Conservation (phyloP, 2,329 filamentous ascomycete genomes). For the Knufia petricola region DNA sequence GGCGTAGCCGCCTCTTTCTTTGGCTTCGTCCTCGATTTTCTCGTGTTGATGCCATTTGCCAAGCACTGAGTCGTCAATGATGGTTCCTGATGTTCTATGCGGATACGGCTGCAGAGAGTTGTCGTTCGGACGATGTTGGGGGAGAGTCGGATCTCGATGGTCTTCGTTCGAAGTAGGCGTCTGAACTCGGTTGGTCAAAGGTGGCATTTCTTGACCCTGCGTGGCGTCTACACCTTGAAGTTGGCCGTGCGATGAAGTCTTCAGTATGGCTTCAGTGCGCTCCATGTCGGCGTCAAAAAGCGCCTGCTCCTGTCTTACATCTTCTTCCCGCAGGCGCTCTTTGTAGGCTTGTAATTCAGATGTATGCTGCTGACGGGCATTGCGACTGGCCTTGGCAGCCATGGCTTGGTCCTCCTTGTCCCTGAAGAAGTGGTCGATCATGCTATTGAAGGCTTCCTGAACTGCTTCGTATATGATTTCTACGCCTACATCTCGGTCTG, state of each 20-base stretch:
- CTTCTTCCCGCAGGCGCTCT: slow-evolving; percentile 24
- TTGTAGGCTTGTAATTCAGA: slow-evolving; percentile 31
- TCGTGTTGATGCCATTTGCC: slow-evolving; percentile 45
- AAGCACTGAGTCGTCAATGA: slow-evolving; percentile 26
- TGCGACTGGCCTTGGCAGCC: slow-evolving; percentile 53
- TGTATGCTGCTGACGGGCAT: slow-evolving; percentile 48
- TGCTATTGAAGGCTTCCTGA: slow-evolving; percentile 85
- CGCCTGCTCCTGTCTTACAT: slow-evolving; percentile 24
- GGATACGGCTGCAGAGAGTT: slow-evolving; percentile 27
- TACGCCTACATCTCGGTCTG: slow-evolving; percentile 72
- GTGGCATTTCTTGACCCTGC: background rate
- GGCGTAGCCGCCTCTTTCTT: slow-evolving; percentile 31
- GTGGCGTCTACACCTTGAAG: slow-evolving; percentile 15
- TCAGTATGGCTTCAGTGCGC: slow-evolving; percentile 20
- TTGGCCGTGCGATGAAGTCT: slow-evolving; percentile 25
- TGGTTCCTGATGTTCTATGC: slow-evolving; percentile 27
- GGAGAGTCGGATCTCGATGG: slow-evolving; percentile 35
- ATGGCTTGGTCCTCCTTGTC: slow-evolving; percentile 67
- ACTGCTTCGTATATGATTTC: slow-evolving; percentile 87
- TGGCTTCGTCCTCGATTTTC: slow-evolving; percentile 58
- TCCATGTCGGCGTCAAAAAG: slow-evolving; percentile 23
- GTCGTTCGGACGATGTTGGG: slow-evolving; percentile 37
- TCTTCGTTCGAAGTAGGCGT: background rate
- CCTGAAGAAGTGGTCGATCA: slow-evolving; percentile 79
- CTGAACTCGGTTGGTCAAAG: background rate